These are phyloP conservation scores for Phytophthora melonis DNA, from an alignment of 352 stramenopile genomes.

Conservation along the genomic window DNA sequence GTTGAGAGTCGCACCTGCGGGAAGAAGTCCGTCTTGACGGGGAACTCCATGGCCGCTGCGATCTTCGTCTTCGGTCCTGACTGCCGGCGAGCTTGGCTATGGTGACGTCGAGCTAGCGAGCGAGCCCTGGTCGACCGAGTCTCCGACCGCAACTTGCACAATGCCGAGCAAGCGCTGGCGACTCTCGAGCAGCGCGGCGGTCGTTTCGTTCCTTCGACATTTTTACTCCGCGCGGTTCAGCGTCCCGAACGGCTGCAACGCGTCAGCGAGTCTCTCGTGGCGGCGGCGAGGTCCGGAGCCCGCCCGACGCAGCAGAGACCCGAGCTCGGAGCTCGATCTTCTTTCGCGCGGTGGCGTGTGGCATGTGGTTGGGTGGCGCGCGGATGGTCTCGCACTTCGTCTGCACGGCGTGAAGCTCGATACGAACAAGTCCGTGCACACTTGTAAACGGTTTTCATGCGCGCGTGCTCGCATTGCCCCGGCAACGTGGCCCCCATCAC, in stretches of 20 bases:
- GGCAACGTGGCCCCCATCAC: not conserved
- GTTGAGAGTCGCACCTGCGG: conserved; percentile 57
- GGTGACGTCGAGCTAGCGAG: too few relatives aligned
- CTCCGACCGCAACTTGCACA: conserved; percentile 36
- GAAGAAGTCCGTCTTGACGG: conserved; percentile 78
- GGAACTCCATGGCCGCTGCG: conserved; percentile 64
- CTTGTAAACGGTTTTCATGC: too few relatives aligned
- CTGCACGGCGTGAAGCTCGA: not conserved
- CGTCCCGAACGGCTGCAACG: conserved; percentile 22
- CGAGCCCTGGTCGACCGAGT: conserved; percentile 5
- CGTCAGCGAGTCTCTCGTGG: conserved; percentile 4
- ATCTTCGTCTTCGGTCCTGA: not conserved
- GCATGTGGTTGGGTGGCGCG: conserved; percentile 12
- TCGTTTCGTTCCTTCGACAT: conserved; percentile 42
- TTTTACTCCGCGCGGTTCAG: conserved; percentile 32
- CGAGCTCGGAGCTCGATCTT: conserved; percentile 27
- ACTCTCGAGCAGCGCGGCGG: conserved; percentile 14
- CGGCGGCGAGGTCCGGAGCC: conserved; percentile 10
- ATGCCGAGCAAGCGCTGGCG: conserved; percentile 12
- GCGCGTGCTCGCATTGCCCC: not conserved
- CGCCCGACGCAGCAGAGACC: not conserved
- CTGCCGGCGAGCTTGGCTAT: not conserved
- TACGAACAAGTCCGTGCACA: too few relatives aligned
- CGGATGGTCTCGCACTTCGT: conserved; percentile 26
- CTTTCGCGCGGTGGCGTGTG: conserved; percentile 20